Evolutionary conservation across 129 eudicot genomes (phyloP).

Genomic region (Lactuca saligna): DNA sequence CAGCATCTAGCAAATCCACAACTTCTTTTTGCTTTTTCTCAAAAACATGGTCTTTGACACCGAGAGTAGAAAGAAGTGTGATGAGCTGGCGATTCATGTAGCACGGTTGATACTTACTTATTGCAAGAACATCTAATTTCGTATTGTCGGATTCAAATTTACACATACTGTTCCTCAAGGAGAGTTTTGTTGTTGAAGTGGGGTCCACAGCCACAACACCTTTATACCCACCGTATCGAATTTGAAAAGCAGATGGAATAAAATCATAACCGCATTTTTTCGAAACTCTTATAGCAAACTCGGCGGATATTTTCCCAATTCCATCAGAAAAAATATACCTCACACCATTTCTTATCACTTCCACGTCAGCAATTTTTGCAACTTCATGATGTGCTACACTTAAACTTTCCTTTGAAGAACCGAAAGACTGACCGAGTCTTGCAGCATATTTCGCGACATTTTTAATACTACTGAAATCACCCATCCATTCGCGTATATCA

Average conservation of each 20-base stretch:
- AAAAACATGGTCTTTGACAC: conserved; percentile 52
- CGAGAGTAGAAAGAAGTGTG: conserved; percentile 79
- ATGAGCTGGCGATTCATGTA: conserved; percentile 72
- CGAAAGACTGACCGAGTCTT: conserved; percentile 82
- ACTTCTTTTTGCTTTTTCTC: conserved; percentile 76
- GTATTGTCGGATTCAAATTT: conserved; percentile 60
- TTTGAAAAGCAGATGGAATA: conserved; percentile 76
- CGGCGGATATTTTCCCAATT: conserved; percentile 78
- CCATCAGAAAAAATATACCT: conserved; percentile 77
- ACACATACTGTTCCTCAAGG: conserved; percentile 69
- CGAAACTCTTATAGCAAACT: conserved; percentile 59
- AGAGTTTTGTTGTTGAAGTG: conserved; percentile 47
- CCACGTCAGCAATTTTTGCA: conserved; percentile 50
- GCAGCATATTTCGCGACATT: conserved; percentile 96
- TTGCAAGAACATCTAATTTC: conserved; percentile 59
- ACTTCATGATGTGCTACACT: conserved; percentile 55
- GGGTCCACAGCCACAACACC: conserved; percentile 88
- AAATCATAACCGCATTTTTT: conserved; percentile 51
- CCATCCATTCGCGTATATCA: conserved; percentile 71
- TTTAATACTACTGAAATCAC: conserved; percentile 55
- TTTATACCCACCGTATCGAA: conserved; percentile 80
- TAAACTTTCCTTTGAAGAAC: conserved; percentile 79
- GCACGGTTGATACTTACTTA: conserved; percentile 83
- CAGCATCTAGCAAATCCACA: conserved; percentile 53
- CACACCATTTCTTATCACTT: conserved; percentile 20